Base-by-base conservation (phyloP, 2,329 filamentous ascomycete genomes). In the Cladosporium sp. region DNA sequence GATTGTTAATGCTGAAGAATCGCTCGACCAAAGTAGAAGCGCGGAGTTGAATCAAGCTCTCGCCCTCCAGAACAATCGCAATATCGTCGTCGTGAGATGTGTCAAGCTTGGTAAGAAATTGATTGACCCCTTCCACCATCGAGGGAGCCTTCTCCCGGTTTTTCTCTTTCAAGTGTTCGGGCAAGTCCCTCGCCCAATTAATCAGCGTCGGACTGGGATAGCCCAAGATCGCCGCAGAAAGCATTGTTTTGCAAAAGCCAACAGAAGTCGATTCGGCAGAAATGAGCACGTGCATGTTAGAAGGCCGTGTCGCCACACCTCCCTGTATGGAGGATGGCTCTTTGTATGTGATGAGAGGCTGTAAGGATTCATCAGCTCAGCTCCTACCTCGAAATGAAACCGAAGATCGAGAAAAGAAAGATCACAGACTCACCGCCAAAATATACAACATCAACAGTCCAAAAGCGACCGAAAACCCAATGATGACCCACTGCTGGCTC, bases 261-360 rank as follows among this genome's bases (percentile, higher is more conserved):
- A 44, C 41, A 47, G 63, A 54, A 15, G 58, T 41, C n/a, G 53
- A 43, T 5, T 56, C 56, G 3, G 58, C 56, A 17, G 61, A 58
- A 8, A 63, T 51, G 18, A 65, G 43, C 11, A 64, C 38, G 43
- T 65, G 61, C 19, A 65, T 50, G 22, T 59, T 57, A 41, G 45
- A 48, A 8, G 45, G 45, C 37, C 45, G 8, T 3, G 45, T 48
- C 8, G 45, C 45, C 27, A 48, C 37, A 17, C 45, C 45, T 7
- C 45, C 45, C 24, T 48, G 45, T 3, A 48, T 41, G 9, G 45
- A 36, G 12, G 45, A 37, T 22, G 45, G 37, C 37, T 41, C 45
- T 15, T 15, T 27, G 17, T 32, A 15, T 34, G 37, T 32, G 7
- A 48, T 32, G n/a, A 48, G 45, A 12, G 45, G 45, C 45, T 48